These are phyloP conservation scores for Dictyostelium brefeldianum DNA, from an alignment of 78 protist genomes.

Conservation along the genomic window DNA sequence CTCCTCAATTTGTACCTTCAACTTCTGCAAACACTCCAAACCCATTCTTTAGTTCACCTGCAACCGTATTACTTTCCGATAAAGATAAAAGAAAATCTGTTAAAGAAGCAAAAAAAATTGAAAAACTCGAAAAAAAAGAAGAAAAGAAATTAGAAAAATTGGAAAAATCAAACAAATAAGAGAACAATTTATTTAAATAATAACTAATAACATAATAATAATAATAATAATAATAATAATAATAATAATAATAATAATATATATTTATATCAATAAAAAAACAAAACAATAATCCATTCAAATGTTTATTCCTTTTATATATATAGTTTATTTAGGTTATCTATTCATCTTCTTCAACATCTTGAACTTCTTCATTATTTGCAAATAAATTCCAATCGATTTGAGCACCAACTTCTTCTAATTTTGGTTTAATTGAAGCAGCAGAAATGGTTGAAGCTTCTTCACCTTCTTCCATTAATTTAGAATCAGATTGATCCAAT, in stretches of 20 bases:
- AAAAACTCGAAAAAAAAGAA: constrained; percentile 45
- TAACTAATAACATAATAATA: neutral
- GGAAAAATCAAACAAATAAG: neutral
- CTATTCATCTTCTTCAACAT: constrained; percentile 48
- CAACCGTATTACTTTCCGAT: constrained; percentile 33
- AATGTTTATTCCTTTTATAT: neutral
- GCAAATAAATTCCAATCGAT: constrained; percentile 68
- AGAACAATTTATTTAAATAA: neutral
- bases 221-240: neutral
- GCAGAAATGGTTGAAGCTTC: constrained; percentile 36
- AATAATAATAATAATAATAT: neutral
- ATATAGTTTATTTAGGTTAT: neutral
- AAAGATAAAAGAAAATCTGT: constrained; percentile 58
- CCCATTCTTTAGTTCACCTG: constrained; percentile 29
- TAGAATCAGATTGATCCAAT: constrained; percentile 41
- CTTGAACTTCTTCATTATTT: constrained; percentile 39
- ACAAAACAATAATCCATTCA: neutral
- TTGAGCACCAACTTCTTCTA: constrained; percentile 64
- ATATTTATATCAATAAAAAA: neutral
- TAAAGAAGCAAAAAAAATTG: constrained; percentile 63
- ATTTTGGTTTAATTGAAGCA: constrained; percentile 35
- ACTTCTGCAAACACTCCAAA: neutral
- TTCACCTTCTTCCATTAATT: constrained; percentile 73
- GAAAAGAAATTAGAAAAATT: constrained; percentile 5
- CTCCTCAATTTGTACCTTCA: neutral